Evolutionary conservation across 192 early-diverging fungal genomes (phyloP).

Genomic region (Backusella australiensis): DNA sequence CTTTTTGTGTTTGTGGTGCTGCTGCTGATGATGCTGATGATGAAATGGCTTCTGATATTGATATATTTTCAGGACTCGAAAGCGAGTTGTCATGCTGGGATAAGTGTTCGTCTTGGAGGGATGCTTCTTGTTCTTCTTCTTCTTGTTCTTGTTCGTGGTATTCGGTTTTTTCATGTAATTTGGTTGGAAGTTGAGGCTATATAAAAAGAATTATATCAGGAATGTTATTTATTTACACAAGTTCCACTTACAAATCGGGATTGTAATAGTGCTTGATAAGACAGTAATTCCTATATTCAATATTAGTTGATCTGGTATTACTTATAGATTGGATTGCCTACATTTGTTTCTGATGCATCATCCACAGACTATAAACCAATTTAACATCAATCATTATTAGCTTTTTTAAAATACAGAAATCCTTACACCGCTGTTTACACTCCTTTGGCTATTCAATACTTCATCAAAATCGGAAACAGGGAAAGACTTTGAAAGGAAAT

Average conservation of each 20-base stretch:
- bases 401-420: not conserved
- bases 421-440: not conserved
- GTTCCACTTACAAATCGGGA: not conserved
- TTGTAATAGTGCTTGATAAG: not conserved
- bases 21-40: not conserved
- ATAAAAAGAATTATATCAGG: not conserved
- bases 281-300: not conserved
- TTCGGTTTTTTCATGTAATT: not conserved
- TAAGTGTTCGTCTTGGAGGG: not conserved
- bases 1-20: not conserved
- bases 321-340: not conserved
- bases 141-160: not conserved
- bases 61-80: not conserved
- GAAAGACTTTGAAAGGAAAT: not conserved
- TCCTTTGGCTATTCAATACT: not conserved
- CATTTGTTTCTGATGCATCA: not conserved
- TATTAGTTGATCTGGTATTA: not conserved
- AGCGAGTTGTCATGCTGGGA: not conserved
- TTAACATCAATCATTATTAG: not conserved
- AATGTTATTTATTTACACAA: no score
- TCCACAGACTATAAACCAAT: not conserved
- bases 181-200: not conserved
- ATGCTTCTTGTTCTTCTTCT: not conserved
- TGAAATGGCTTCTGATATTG: slow-evolving; percentile 1
- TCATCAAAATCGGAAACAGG: not conserved